Conservation (phyloP, 305 asterid species). For the Salvia sclarea region DNA sequence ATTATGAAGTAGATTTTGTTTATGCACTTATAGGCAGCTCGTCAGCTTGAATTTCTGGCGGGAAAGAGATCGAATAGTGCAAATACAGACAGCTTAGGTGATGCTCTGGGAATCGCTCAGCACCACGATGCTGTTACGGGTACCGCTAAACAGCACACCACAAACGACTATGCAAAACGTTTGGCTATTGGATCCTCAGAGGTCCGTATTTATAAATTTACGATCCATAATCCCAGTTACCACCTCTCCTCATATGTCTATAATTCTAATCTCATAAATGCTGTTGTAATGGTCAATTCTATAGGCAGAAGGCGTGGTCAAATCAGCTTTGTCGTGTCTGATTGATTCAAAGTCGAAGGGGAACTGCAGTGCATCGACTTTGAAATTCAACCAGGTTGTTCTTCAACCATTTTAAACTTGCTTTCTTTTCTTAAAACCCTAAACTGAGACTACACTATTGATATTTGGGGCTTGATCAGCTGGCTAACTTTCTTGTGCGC, state of each 20-base stretch:
- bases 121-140: slow-evolving; percentile 89
- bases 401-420: slow-evolving; percentile 18
- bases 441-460: not conserved
- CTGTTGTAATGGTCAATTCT: slow-evolving; percentile 12
- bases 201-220: slow-evolving; percentile 37
- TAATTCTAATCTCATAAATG: not conserved
- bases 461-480: not conserved
- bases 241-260: not conserved
- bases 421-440: not conserved
- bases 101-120: slow-evolving; percentile 75
- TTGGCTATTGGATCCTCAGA: slow-evolving; percentile 70
- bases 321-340: slow-evolving; percentile 72
- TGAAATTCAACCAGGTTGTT: slow-evolving; percentile 55
- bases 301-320: slow-evolving; percentile 60
- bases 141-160: slow-evolving; percentile 84
- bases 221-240: not conserved
- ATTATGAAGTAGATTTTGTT: not conserved
- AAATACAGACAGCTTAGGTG: slow-evolving; percentile 61
- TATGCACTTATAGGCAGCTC: slow-evolving; percentile 58
- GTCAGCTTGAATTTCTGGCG: slow-evolving; percentile 70
- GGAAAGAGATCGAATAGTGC: slow-evolving; percentile 52
- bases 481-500: not conserved
- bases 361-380: slow-evolving; percentile 42
- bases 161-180: slow-evolving; percentile 82
- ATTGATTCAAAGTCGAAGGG: slow-evolving; percentile 42